Base-by-base conservation (phyloP, 2,329 filamentous ascomycete genomes). In the Geosmithia flava region DNA sequence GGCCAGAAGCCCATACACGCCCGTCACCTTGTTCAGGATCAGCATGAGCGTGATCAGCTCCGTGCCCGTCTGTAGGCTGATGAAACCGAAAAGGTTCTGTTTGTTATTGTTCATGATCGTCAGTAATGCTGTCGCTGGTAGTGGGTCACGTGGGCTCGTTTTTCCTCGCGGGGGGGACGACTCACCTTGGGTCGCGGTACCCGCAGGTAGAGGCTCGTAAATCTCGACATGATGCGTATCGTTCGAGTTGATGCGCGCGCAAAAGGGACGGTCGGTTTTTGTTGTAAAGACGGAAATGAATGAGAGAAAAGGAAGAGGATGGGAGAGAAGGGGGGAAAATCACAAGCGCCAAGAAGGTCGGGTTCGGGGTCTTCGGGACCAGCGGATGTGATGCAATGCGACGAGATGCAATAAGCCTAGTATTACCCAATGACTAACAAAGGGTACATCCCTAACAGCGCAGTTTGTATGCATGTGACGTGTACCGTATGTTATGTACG, bases 1-100 rank as follows among this genome's bases (percentile, higher is more conserved):
- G 50, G 90, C 89, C 55, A 96, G 82, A 42, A 96, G 75, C 54
- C 90, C 90, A 66, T 95, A 96, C 55, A 95, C 74, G 50, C 89
- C 90, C 46, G 87, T 91, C 55, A 90, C 79, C 67, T 95, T 95
- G 75, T 96, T 96, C 69, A 96, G 83, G 48, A 94, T 75, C 53
- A 95, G 78, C 11, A 85, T 81, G 52, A 93, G 74, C 4, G 85
- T 82, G 58, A 95, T 88, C 58, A 96, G 76, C 56, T 93, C 87
- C 44, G 87, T 83, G 55, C 87, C 90, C 33, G 87, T 91, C 58
- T 87, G 85, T 48, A 96, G 80, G 60, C 85, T 87, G 71, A 95
- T 84, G 59, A 89, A 72, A 62, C 87, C 87, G 54, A 95, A 78
- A 63, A 95, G 91, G 44, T 80, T 83, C 89, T 95, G 62, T 41